Base-by-base conservation (phyloP, 495 filamentous ascomycete genomes). In the Neurospora sp. region DNA sequence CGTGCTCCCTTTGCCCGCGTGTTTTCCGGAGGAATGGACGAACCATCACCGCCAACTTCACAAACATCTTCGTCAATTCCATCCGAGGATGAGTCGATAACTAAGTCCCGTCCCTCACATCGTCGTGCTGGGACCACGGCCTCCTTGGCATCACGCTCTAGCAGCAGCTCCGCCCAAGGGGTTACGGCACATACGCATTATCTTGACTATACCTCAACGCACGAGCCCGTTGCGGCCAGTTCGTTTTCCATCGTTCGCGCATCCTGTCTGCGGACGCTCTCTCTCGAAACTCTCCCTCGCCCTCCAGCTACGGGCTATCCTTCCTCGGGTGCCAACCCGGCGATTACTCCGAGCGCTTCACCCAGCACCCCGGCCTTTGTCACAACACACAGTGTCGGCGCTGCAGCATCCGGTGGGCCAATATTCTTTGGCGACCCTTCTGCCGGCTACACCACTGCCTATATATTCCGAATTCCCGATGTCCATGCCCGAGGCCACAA, bases 361-460 rank as follows among this genome's bases (percentile, higher is more conserved):
- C 80, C 82, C 20, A 77, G 44, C 71, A 78, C 79, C 9, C 79
- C 83, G 1, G 75, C 78, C 8, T 82, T 81, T 70, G 86, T 90
- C 27, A 88, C 90, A 1, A 89, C 89, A 1, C 81, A 82, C 76
- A 76, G 78, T 77, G 48, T 80, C 74, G 73, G 83, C 72, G 69
- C 79, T 72, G 81, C 83, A 8, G 79, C 81, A 1, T 87, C 84
- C 31, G 86, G 86, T 17, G 94, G 94, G 0, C 92, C 93, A 12
- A 86, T 98, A 48, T 93, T 93, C 76, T 98, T 97, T 74, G 94
- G 94, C 35, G 94, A 97, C 75, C 86, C 90, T 4, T 82, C 87
- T 1, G 89, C 91, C 4, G 95, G 94, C 61, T 96, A 95, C 82
- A 97, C 94, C 3, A 95, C 95, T 12, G 94, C 94, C 72, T 97